Evolutionary conservation across 495 filamentous ascomycete genomes (phyloP).

Genomic region (Penicillium manginii): DNA sequence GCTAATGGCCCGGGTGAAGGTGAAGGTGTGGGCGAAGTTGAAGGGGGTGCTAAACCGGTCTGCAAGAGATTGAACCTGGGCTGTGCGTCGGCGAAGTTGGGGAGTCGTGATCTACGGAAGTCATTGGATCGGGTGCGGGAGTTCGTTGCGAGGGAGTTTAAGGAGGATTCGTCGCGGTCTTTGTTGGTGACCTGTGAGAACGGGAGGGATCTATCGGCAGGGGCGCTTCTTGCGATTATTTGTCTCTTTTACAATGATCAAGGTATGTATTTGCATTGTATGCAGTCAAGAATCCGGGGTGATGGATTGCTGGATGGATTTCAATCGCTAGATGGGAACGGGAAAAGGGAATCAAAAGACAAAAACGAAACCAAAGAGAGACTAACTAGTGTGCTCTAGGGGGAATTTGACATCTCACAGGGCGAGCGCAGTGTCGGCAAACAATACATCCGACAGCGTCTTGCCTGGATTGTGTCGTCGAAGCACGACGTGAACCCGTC

Average conservation of each 20-base stretch:
- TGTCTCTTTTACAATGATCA: constrained; percentile 64
- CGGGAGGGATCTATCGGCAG: constrained; percentile 68
- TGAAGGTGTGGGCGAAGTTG: constrained; percentile 3
- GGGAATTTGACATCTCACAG: constrained; percentile 33
- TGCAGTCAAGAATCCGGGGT: neutral
- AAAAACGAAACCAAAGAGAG: constrained; percentile 1
- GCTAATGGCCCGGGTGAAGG: constrained; percentile 33
- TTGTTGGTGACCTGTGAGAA: constrained; percentile 63
- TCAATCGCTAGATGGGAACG: constrained; percentile 29
- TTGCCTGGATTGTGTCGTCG: constrained; percentile 77
- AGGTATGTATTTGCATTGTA: constrained; percentile 39
- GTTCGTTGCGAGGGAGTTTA: constrained; percentile 48
- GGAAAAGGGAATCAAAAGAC: constrained; percentile 17
- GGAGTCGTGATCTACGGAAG: constrained; percentile 72
- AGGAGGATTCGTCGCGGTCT: constrained; percentile 30
- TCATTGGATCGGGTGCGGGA: constrained; percentile 57
- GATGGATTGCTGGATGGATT: constrained; percentile 8
- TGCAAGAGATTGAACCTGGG: constrained; percentile 58
- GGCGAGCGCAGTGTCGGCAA: constrained; percentile 61
- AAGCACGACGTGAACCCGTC: constrained; percentile 78
- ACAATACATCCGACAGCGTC: constrained; percentile 69
- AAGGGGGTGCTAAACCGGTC: constrained; percentile 26
- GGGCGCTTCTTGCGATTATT: constrained; percentile 63
- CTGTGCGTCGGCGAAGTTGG: constrained; percentile 67
- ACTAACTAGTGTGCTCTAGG: constrained; percentile 33